phyloP scores from a whole-genome alignment of 768 basidiomycete species.

The Lyophyllum atratum region DNA sequence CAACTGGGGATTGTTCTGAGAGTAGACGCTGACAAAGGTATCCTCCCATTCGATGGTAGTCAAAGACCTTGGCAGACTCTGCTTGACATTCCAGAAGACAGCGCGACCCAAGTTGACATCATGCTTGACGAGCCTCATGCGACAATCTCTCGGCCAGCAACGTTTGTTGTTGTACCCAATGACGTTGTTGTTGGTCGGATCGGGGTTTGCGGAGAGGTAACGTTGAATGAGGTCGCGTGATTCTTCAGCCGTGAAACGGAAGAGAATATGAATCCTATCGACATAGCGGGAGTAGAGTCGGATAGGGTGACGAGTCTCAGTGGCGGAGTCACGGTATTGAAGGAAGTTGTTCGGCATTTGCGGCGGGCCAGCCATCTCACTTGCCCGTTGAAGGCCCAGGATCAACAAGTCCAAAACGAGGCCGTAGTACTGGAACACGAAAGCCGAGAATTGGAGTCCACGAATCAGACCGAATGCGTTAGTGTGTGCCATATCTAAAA shows the following conservation, averaged over 20 bases:
- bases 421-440: slow-evolving; percentile 99
- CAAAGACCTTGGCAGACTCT: slow-evolving; percentile 90
- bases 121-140: slow-evolving; percentile 99
- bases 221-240: slow-evolving; percentile 97
- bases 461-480: slow-evolving; percentile 97
- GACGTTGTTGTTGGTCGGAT: slow-evolving; percentile 98
- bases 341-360: slow-evolving; percentile 98
- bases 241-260: slow-evolving; percentile 97
- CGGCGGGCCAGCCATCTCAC: slow-evolving; percentile 98
- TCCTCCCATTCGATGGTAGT: slow-evolving; percentile 99
- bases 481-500: slow-evolving; percentile 88
- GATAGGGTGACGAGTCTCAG: slow-evolving; percentile 97
- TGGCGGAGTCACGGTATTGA: slow-evolving; percentile 92
- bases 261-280: slow-evolving; percentile 92
- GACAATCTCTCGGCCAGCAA: slow-evolving; percentile 99
- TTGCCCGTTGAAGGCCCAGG: slow-evolving; percentile 95
- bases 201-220: slow-evolving; percentile 95
- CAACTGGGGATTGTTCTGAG: slow-evolving; percentile 95
- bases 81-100: slow-evolving; percentile 99
- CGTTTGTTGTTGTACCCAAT: slow-evolving; percentile 99
- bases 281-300: slow-evolving; percentile 97
- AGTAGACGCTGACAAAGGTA: slow-evolving; percentile 95
- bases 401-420: slow-evolving; percentile 94
- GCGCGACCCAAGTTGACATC: slow-evolving; percentile 98
- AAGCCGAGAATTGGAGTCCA: slow-evolving; percentile 97